Base-by-base conservation (phyloP, 257 asterid genomes). In the Knoxia roxburghii region DNA sequence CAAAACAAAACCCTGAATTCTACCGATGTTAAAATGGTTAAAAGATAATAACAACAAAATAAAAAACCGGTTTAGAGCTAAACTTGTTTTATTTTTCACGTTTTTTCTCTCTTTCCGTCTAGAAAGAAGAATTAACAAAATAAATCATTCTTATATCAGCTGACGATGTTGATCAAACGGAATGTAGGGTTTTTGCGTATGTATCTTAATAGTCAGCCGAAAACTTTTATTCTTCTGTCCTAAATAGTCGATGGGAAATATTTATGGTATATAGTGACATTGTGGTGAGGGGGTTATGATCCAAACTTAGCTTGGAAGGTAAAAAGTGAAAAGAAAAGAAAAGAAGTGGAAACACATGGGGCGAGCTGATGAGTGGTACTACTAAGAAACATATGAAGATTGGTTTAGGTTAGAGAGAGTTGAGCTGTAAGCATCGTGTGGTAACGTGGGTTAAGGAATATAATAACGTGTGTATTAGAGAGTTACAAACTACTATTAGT, bases 391-490 rank as follows among this genome's bases (percentile, higher is more conserved):
- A 49, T 45, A 10, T 50, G 46, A 61, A 50, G 70, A 18, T 4
- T 65, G 61, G 41, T 37, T 37, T 37, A 37, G 41, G 9, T 3
- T 45, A n/a, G 26, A 33, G 71, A 33, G 72, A 50, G 79, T 81
- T 86, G 80, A 91, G 95, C 95, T 91, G 98, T 91, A 84, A 76
- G 67, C 84, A 71, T 91, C 94, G 98, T 91, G 96, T 85, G 64
- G 67, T 78, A 91, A 91, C 96, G 94, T 91, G 98, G 89, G 83
- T 81, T 79, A 75, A 68, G 91, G 98, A 89, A 89, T 87, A 89
- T 78, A 84, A 78, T 87, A 85, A 81, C 98, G 81, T 89, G 98
- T 73, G 71, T 50, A 68, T 61, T 77, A 13, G 32, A 50, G 48
- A 45, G 74, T 82, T 32, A 37, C 66, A 37, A 68, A 69, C 78